Base-by-base conservation (phyloP, 495 filamentous ascomycete genomes). In the Daldinia bambusicola region DNA sequence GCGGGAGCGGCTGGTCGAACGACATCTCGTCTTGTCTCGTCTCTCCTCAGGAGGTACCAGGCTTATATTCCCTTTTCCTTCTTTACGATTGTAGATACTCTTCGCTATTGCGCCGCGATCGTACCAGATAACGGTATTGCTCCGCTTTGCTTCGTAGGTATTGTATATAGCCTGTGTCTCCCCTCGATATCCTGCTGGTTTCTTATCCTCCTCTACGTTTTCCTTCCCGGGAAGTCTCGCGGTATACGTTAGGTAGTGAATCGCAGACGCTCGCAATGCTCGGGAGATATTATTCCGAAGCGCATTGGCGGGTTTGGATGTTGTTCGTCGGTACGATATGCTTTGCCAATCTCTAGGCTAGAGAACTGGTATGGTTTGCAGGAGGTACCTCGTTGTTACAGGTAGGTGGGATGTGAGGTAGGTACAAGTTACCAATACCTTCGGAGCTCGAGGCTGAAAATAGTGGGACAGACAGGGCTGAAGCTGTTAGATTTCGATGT, bases 1-100 rank as follows among this genome's bases (percentile, higher is more conserved):
- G 88, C 2, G 90, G 89, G 70, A 89, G 78, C 34, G 86, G 85
- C 34, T 88, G 78, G 71, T 95, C 92, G 83, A 94, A 93, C 59
- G 92, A 93, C 92, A 3, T 26, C 26, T 26, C 26, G 26, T 48
- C 0, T 20, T 45, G 4, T 34, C 41, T 57, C 6, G n/a, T 51
- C 10, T 22, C 45, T 3, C 32, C 32, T 34, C 7, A 34, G 32
- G 32, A 4, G 7, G 3, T 7, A 34, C 32, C 7, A 34, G 32
- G 32, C 7, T 4, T 3, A 7, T 34, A 34, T 4, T 34, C 32
- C 3, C 32, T 7, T 34, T 34, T 34, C 32, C 7, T 34, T 34
- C 32, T 31, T n/a, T n/a, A n/a, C n/a, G n/a, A n/a, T n/a, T n/a
- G n/a, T n/a, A n/a, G n/a, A n/a, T n/a, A n/a, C 14, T 7, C 6